Evolutionary conservation across 1,284 basidiomycete species (phyloP).

Genomic region (Lentinus polychrous): DNA sequence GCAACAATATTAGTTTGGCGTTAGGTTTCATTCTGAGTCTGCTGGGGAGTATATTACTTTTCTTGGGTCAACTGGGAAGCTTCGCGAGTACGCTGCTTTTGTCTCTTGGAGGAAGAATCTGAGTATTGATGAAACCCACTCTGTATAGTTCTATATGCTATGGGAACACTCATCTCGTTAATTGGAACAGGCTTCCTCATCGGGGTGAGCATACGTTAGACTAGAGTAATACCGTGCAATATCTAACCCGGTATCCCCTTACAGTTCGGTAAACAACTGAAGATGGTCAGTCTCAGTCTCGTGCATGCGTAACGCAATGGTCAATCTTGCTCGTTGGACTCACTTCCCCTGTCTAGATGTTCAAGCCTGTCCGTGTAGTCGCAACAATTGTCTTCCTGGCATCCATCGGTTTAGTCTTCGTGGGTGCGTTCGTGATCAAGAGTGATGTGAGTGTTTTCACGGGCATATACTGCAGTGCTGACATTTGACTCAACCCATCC

Average conservation of each 20-base stretch:
- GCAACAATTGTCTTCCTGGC: conserved; percentile 77
- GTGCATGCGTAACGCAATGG: background rate
- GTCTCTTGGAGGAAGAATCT: background rate
- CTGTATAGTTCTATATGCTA: conserved; percentile 65
- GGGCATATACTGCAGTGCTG: conserved; percentile 4
- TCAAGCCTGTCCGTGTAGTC: conserved; percentile 84
- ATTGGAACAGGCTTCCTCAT: conserved; percentile 88
- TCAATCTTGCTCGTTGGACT: conserved; percentile 1
- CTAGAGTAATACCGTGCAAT: conserved; percentile 1
- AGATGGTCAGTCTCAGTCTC: conserved; percentile 46
- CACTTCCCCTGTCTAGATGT: conserved; percentile 59
- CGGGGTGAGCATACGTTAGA: conserved; percentile 47
- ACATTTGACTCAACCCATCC: conserved; percentile 3
- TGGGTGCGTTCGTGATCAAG: conserved; percentile 69
- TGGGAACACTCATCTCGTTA: conserved; percentile 81
- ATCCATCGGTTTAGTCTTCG: conserved; percentile 73
- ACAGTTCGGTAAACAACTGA: conserved; percentile 74
- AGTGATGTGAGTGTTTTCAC: conserved; percentile 48
- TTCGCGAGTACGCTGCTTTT: conserved; percentile 67
- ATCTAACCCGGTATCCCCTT: background rate
- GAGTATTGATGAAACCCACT: background rate
- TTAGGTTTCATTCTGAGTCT: conserved; percentile 77
- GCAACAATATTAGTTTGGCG: conserved; percentile 40
- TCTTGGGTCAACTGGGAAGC: conserved; percentile 60
- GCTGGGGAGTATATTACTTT: conserved; percentile 74